Evolutionary conservation across 23 red algal species (phyloP).

Genomic region (Pyropia haitanensis): DNA sequence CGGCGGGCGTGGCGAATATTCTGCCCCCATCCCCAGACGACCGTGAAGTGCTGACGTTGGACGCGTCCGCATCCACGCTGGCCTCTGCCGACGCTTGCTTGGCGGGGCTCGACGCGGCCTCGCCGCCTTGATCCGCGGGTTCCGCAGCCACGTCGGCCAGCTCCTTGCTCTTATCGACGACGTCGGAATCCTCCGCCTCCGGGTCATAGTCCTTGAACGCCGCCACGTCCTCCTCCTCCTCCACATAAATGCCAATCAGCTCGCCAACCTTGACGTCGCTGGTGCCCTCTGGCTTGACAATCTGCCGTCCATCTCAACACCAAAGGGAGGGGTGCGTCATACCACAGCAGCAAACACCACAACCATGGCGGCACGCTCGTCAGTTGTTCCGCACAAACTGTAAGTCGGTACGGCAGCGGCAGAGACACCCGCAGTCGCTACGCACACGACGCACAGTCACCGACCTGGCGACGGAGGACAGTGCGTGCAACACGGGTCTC

Average conservation of each 20-base stretch:
- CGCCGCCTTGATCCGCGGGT: no score
- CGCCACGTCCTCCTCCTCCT: conserved; percentile 64
- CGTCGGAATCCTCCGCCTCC: conserved; percentile 1
- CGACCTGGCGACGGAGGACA: no score
- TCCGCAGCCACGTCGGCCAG: background rate
- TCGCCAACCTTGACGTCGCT: conserved; percentile 74
- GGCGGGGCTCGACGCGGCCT: background rate
- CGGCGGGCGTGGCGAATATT: conserved; percentile 51
- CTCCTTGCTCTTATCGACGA: background rate
- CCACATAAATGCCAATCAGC: conserved; percentile 67
- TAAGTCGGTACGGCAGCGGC: no score
- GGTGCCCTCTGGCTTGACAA: conserved; percentile 65
- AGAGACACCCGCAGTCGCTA: no score
- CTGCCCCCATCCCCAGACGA: background rate
- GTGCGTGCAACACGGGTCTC: no score
- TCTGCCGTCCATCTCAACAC: background rate
- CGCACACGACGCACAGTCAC: no score
- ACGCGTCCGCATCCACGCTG: no score
- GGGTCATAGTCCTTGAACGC: conserved; percentile 75
- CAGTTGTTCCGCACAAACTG: no score
- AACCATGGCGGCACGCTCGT: no score
- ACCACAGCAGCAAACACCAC: background rate
- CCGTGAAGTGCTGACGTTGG: no score
- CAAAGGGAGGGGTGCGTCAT: background rate
- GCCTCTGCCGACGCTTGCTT: background rate